phyloP scores from a whole-genome alignment of 495 filamentous ascomycete species.

The Parathielavia hyrcaniae region DNA sequence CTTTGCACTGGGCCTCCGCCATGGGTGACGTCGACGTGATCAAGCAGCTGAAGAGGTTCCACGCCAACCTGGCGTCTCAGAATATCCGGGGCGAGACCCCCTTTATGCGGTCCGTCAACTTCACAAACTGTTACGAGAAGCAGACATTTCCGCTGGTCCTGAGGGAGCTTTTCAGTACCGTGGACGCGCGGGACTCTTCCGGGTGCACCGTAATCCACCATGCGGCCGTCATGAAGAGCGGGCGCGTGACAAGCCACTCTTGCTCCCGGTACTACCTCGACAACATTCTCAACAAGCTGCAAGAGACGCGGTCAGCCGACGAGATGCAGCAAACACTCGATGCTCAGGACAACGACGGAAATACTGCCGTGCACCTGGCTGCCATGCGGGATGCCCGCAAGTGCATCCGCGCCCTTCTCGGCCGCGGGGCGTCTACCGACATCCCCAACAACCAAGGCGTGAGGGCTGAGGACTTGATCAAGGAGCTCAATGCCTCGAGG shows the following conservation, averaged over 20 bases:
- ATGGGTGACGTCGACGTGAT: slow-evolving; percentile 96
- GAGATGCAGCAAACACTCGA: slow-evolving; percentile 66
- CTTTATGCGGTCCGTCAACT: slow-evolving; percentile 86
- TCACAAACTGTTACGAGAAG: slow-evolving; percentile 93
- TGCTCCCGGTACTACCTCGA: slow-evolving; percentile 90
- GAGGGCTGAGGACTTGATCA: slow-evolving; percentile 69
- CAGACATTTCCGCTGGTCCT: slow-evolving; percentile 76
- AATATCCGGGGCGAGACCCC: slow-evolving; percentile 86
- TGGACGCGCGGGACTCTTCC: slow-evolving; percentile 66
- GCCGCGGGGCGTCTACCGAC: slow-evolving; percentile 65
- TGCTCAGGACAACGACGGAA: slow-evolving; percentile 70
- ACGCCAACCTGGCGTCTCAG: slow-evolving; percentile 58
- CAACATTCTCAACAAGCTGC: slow-evolving; percentile 76
- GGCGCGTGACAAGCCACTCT: slow-evolving; percentile 64
- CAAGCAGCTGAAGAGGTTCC: slow-evolving; percentile 69
- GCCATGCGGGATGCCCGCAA: slow-evolving; percentile 70
- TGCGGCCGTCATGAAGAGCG: slow-evolving; percentile 74
- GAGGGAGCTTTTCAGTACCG: slow-evolving; percentile 67
- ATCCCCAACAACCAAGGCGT: slow-evolving; percentile 73
- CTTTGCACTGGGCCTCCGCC: slow-evolving; percentile 93
- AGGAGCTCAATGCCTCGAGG: slow-evolving; percentile 49
- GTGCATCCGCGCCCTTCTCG: slow-evolving; percentile 64
- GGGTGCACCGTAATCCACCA: slow-evolving; percentile 88
- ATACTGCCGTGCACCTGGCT: slow-evolving; percentile 84
- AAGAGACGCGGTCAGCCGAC: slow-evolving; percentile 57